Conservation (phyloP, 805 yeast genomes). For the Maudiozyma serrabonitensis region DNA sequence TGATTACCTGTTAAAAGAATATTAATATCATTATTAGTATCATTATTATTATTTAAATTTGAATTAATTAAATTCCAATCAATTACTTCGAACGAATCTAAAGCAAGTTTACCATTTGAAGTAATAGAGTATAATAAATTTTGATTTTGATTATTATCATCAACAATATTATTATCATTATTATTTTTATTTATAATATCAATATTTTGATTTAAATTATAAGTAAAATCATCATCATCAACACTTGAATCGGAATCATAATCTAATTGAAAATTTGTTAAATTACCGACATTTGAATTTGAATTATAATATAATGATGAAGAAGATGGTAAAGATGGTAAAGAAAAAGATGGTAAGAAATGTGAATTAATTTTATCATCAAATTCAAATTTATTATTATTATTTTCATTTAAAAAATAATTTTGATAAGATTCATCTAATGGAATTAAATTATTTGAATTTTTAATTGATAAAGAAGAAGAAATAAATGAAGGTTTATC, state of each 20-base stretch:
- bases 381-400: neutral
- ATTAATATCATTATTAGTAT: neutral
- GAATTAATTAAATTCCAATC: conserved; percentile 4
- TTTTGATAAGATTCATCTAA: conserved; percentile 3
- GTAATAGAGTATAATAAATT: neutral
- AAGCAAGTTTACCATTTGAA: neutral
- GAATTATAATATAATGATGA: neutral
- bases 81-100: conserved; percentile 2
- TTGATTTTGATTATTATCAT: neutral
- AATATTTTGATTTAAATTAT: neutral
- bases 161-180: neutral
- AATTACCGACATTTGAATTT: neutral
- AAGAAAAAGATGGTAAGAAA: neutral
- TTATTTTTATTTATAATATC: neutral
- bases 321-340: neutral
- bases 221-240: conserved; percentile 7
- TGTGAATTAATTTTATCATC: neutral
- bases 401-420: neutral
- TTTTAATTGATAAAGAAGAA: conserved; percentile 46
- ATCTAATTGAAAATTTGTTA: conserved; percentile 9
- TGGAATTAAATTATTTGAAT: conserved; percentile 29
- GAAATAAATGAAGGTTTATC: conserved; percentile 58
- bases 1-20: conserved; percentile 1
- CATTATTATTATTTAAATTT: neutral
- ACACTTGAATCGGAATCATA: conserved; percentile 14